Base-by-base conservation (phyloP, 75 land plant genomes). In the Picea sitchensis region DNA sequence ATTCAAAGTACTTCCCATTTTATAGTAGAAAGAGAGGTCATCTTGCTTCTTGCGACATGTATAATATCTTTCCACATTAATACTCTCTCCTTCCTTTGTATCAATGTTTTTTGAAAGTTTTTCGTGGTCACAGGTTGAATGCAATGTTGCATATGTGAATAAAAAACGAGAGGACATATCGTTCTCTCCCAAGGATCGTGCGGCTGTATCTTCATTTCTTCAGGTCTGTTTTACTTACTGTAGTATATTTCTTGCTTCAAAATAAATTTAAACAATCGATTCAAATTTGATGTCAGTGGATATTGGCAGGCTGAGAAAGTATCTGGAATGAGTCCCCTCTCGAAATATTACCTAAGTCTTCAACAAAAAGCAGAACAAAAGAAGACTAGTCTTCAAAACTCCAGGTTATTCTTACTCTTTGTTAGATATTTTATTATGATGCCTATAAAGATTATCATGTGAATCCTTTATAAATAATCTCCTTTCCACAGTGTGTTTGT, bases 181-280 rank as follows among this genome's bases (percentile, higher is more conserved):
- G 0, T 96, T 94, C 82, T 92, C 95, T 59, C 97, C 97, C 14
- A 89, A 92, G 44, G 95, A 96, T 78, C 86, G 82, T 58, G 77
- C 84, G 65, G 80, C 90, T 59, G 91, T 83, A 59, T 85, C 92
- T 26, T 77, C 87, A 38, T 96, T 96, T 79, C 89, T 94, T 17
- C 89, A 94, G 99, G 99, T 96, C 38, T 31, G 17, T 20, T 15
- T 58, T 75, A 7, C 68, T 41, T 41, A 73, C 58, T 80, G 30
- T 76, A 67, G 63, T 12, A 75, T 59, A 18, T 59, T 3, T 54
- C 14, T 21, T 26, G 13, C 8, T 8, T 26, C 20, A 15, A 14
- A 20, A 11, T 32, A 21, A 54, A 61, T 26, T 14, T 64, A 38
- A 59, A 44, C 56, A 7, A 71, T 36, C 21, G 58, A 38, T 61